phyloP scores from a whole-genome alignment of 805 yeast species.

The Ogataea dorogensis region DNA sequence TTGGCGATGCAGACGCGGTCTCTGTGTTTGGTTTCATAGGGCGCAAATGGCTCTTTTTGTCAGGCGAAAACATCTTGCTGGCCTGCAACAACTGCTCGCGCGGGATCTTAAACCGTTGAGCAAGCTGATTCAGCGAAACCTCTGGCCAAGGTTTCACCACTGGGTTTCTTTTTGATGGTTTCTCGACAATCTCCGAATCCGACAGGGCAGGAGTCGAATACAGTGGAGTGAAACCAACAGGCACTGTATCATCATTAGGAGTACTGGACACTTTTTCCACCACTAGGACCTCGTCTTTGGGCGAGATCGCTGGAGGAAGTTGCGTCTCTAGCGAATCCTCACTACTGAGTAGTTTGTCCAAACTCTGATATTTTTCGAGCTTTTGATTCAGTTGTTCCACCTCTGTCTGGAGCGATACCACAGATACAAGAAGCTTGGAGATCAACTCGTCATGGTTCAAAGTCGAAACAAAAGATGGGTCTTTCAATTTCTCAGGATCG shows the following conservation, averaged over 20 bases:
- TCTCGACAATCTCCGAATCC: slow-evolving; percentile 21
- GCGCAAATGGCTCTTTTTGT: slow-evolving; percentile 17
- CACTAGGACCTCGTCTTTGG: slow-evolving; percentile 8
- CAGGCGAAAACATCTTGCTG: slow-evolving; percentile 13
- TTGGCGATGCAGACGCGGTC: slow-evolving; percentile 1
- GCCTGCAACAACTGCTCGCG: slow-evolving; percentile 20
- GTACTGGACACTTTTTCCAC: slow-evolving; percentile 20
- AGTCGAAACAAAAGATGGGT: slow-evolving; percentile 17
- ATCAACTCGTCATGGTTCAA: slow-evolving; percentile 25
- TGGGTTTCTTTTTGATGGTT: slow-evolving; percentile 21
- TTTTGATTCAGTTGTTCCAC: slow-evolving; percentile 20
- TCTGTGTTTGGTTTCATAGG: slow-evolving; percentile 19
- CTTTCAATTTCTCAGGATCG: slow-evolving; percentile 22
- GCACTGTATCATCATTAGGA: slow-evolving; percentile 15
- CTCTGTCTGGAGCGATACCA: slow-evolving; percentile 19
- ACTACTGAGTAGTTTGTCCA: slow-evolving; percentile 17
- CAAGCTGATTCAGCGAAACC: slow-evolving; percentile 29
- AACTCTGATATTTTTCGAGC: slow-evolving; percentile 21
- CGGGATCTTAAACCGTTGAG: slow-evolving; percentile 28
- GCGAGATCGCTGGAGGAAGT: neutral
- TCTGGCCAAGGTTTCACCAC: slow-evolving; percentile 32
- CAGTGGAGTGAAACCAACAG: slow-evolving; percentile 28
- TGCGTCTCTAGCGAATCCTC: slow-evolving; percentile 17
- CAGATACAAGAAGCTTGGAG: slow-evolving; percentile 21
- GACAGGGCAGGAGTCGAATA: slow-evolving; percentile 26